phyloP scores from a whole-genome alignment of 805 yeast species.

The Metschnikowia similis region DNA sequence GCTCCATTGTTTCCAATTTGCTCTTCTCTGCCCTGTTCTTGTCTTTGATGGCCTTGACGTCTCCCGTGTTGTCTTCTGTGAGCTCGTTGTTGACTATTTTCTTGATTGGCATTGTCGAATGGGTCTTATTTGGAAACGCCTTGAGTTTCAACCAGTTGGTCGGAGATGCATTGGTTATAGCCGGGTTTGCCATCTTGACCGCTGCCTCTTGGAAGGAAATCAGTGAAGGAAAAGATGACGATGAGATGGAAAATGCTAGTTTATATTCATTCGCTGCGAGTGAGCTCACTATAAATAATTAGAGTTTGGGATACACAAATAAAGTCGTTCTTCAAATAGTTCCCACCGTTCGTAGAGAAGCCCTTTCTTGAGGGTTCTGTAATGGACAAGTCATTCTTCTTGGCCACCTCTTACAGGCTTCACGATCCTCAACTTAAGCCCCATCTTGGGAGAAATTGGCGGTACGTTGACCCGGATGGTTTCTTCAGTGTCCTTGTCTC shows the following conservation, averaged over 20 bases:
- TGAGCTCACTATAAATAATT: conserved; percentile 13
- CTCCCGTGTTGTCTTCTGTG: conserved; percentile 76
- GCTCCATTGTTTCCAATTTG: conserved; percentile 61
- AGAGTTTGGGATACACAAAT: conserved; percentile 1
- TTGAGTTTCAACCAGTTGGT: conserved; percentile 53
- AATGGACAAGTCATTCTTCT: background rate
- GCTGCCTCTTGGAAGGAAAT: conserved; percentile 65
- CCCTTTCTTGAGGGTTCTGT: background rate
- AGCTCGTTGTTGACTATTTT: conserved; percentile 68
- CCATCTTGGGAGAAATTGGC: conserved; percentile 35
- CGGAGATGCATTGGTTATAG: conserved; percentile 67
- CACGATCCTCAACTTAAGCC: conserved; percentile 55
- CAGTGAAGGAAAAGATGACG: conserved; percentile 44
- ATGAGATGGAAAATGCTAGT: conserved; percentile 40
- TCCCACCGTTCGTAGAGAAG: background rate
- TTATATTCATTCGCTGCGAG: conserved; percentile 41
- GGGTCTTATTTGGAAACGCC: conserved; percentile 57
- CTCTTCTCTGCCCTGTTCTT: conserved; percentile 68
- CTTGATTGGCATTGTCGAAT: conserved; percentile 74
- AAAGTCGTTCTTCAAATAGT: background rate
- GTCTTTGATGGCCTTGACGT: conserved; percentile 75
- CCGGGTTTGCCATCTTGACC: conserved; percentile 66
- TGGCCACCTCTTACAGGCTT: conserved; percentile 58
- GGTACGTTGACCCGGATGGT: conserved; percentile 6
- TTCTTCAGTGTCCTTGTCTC: conserved; percentile 2